phyloP scores from a whole-genome alignment of 768 basidiomycete species.

The Sporobolomyces pararoseus region DNA sequence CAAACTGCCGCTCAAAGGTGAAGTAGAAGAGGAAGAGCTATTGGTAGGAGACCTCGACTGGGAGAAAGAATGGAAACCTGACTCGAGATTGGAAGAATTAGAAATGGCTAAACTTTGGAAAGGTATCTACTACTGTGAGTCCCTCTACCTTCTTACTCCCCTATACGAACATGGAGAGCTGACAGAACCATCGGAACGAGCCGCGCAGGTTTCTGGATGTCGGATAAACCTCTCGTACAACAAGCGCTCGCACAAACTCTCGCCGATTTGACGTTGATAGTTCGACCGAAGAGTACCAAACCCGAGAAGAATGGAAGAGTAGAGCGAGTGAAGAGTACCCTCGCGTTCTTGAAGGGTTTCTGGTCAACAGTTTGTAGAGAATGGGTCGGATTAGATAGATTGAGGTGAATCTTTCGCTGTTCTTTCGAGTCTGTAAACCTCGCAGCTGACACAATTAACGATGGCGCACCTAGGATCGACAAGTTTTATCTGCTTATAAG shows the following conservation, averaged over 20 bases:
- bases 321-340: constrained; percentile 52
- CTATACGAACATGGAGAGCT: background rate
- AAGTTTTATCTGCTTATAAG: constrained; percentile 96
- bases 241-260: constrained; percentile 83
- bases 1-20: constrained; percentile 11
- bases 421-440: background rate
- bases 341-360: constrained; percentile 79
- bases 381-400: constrained; percentile 86
- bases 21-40: constrained; percentile 28
- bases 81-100: constrained; percentile 59
- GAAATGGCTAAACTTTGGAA: constrained; percentile 97
- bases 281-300: constrained; percentile 51
- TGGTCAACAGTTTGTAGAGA: constrained; percentile 87
- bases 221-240: constrained; percentile 94
- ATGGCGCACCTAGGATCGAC: constrained; percentile 65
- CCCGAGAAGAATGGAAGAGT: constrained; percentile 32
- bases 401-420: constrained; percentile 60
- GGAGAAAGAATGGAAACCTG: constrained; percentile 53
- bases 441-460: background rate
- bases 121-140: constrained; percentile 89
- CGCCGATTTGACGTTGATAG: constrained; percentile 71
- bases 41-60: constrained; percentile 35
- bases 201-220: constrained; percentile 92
- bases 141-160: background rate
- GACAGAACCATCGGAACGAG: no score